Conservation (phyloP, 306 rosid genomes). For the Quercus gilva region DNA sequence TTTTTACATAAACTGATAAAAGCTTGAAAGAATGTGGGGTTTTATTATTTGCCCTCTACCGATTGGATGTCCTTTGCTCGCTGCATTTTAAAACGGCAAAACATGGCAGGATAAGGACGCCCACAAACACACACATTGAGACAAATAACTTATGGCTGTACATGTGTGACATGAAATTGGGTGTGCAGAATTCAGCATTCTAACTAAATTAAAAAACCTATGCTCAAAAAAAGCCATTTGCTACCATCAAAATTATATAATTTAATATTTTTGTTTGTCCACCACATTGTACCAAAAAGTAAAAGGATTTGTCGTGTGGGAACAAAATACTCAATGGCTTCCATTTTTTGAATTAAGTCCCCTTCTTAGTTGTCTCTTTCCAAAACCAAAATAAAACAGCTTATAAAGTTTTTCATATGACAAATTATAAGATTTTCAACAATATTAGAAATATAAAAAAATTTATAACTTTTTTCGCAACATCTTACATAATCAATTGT, state of each 20-base stretch:
- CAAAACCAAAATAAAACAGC: not conserved
- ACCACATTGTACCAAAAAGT: not conserved
- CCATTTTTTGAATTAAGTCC: not conserved
- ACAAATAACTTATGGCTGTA: not conserved
- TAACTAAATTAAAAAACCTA: too few relatives aligned
- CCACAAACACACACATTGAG: not conserved
- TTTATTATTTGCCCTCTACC: not conserved
- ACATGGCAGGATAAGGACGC: not conserved
- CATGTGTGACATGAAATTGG: not conserved
- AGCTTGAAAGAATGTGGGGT: not conserved
- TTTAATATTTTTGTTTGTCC: not conserved
- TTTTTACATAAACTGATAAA: not conserved
- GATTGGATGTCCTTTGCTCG: not conserved
- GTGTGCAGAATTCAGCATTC: too few relatives aligned
- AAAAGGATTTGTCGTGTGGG: too few relatives aligned
- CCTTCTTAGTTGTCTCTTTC: not conserved
- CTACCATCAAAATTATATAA: not conserved
- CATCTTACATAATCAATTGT: too few relatives aligned
- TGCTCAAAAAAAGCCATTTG: not conserved
- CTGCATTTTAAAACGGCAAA: not conserved
- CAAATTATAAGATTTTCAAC: too few relatives aligned
- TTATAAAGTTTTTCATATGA: not conserved
- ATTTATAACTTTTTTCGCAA: too few relatives aligned
- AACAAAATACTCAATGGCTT: not conserved
- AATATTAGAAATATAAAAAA: too few relatives aligned